Percentiles rank a stretch among this genome's conserved stretches.
Conservation (phyloP, 2,329 filamentous ascomycete species). For the Diaporthe vexans region DNA sequence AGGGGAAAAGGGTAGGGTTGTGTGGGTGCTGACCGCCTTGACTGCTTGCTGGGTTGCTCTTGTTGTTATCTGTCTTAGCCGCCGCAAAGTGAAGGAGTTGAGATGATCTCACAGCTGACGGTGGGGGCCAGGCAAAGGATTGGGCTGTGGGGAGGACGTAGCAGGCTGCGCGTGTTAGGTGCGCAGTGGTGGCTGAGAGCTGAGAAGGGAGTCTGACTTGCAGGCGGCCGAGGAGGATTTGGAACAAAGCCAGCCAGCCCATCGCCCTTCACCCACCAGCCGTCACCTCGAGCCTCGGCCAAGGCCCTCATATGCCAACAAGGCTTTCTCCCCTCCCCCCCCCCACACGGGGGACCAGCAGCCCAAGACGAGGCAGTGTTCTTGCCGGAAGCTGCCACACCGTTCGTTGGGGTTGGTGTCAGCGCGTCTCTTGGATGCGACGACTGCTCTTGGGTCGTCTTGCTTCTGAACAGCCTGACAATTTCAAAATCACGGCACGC, state of each 20-base stretch:
- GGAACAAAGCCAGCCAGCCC: neutral
- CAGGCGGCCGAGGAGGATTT: constrained; percentile 11
- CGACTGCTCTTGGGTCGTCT: neutral
- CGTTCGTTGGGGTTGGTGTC: neutral
- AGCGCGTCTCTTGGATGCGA: neutral
- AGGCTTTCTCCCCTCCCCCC: too few relatives aligned
- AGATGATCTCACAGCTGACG: constrained; percentile 16
- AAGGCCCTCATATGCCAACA: neutral
- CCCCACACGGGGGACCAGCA: too few relatives aligned
- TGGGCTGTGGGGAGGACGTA: constrained; percentile 17
- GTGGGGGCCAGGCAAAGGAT: neutral
- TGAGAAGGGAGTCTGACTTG: constrained; percentile 5
- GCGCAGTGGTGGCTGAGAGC: constrained; percentile 25
- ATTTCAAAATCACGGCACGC: constrained; percentile 13
- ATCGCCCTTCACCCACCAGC: neutral
- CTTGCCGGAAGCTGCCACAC: constrained; percentile 4
- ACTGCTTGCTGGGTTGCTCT: neutral
- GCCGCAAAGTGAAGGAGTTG: constrained; percentile 13
- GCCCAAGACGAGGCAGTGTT: constrained; percentile 8
- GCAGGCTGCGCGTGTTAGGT: constrained; percentile 25
- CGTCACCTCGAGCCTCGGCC: neutral
- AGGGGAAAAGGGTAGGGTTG: neutral
- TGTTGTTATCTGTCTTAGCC: constrained; percentile 19
- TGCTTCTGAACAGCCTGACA: constrained; percentile 2
- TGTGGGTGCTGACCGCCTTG: constrained; percentile 11